Evolutionary conservation across 352 stramenopile genomes (phyloP), one percentile per base, ranked within the genome.

Genomic region (Vaucheria bursata): DNA sequence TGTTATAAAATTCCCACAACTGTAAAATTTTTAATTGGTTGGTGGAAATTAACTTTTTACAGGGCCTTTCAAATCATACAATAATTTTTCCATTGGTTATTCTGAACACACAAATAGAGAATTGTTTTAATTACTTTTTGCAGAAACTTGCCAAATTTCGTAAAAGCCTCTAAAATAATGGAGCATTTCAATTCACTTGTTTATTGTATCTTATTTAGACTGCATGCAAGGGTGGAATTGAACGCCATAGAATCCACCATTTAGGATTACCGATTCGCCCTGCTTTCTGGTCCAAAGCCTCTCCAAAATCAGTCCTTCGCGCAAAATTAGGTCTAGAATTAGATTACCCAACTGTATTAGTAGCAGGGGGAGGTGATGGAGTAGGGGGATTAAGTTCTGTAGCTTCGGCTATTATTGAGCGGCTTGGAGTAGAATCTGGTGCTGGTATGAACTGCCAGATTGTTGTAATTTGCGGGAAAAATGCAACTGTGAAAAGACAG

Each of bases 401-500:
- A 8, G 77, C 77, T 35, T 37, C 33, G 0, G 71, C 77, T 25
- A 34, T 82, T 33, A 82, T 82, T 7, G 12, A 70, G 12, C 67
- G 35, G 18, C 49, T 82, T 36, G 77, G 45, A 37, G 75, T 53
- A 77, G 77, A 36, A 73, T 7, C 70, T 74, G 6, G 49, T 39
- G 7, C 68, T 50, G 65, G 65, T 36, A 39, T 7, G 6, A 29
- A 2, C 65, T 45, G 18, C n/a, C 65, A 72, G 31, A 35, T 93
- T 76, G 86, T 91, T 12, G 88, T 93, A 1, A 85, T 93, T 49
- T 93, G 89, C 82, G 88, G 89, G 36, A 92, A 90, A 69, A 93
- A 93, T 74, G 78, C 89, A 81, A 71, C 79, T 32, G 87, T 88
- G 8, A 77, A 87, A 66, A 31, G 79, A 18, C 52, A 85, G 65